Percentiles rank a stretch among this genome's conserved stretches.
Conservation (phyloP, 345 rosid species). For the Corchorus olitorius region DNA sequence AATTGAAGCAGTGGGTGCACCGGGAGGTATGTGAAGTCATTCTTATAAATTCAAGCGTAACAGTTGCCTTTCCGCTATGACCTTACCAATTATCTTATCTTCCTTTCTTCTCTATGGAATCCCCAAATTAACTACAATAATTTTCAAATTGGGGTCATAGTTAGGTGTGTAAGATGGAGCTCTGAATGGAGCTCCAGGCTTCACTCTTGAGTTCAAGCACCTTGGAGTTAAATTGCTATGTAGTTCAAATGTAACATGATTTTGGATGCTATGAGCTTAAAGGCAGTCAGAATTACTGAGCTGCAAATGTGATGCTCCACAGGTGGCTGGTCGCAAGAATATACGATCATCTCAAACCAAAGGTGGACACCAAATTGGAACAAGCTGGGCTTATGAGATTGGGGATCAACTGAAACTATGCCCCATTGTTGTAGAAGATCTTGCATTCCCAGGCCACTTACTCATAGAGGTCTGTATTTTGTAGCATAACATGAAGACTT, state of each 20-base stretch:
- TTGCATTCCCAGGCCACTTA: constrained; percentile 52
- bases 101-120: neutral
- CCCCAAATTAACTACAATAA: neutral
- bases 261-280: neutral
- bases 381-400: constrained; percentile 53
- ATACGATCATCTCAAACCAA: constrained; percentile 34
- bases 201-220: neutral
- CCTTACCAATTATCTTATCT: neutral
- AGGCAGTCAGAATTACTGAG: neutral
- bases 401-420: constrained; percentile 43
- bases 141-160: neutral
- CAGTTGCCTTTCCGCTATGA: neutral
- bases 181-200: neutral
- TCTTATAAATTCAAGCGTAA: neutral
- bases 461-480: constrained; percentile 47
- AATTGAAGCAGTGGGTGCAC: constrained; percentile 45
- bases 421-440: constrained; percentile 70
- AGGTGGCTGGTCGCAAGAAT: constrained; percentile 34
- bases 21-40: constrained; percentile 43
- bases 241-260: neutral
- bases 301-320: neutral
- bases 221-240: neutral
- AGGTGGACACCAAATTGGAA: constrained; percentile 26
- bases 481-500: neutral
- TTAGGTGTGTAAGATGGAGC: neutral